These are phyloP conservation scores for Claviceps humidiphila DNA, from an alignment of 2,329 filamentous ascomycete species.

Conservation along the genomic window DNA sequence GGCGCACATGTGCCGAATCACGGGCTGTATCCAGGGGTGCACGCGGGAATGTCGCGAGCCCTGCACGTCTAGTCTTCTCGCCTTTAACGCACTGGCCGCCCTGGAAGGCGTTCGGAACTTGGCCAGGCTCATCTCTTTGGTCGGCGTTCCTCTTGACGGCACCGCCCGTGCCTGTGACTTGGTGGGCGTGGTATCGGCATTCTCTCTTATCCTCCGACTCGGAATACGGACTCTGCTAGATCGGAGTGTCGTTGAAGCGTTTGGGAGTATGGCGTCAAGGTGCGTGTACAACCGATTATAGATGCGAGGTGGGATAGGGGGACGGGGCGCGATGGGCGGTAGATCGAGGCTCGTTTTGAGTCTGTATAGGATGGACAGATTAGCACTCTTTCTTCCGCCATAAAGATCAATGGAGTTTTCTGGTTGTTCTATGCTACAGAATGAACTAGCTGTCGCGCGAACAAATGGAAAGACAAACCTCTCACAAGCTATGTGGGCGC, in stretches of 20 bases:
- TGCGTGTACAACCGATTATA: conserved; percentile 78
- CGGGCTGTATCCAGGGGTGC: conserved; percentile 56
- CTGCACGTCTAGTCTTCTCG: conserved; percentile 15
- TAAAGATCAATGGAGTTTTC: too few species aligned
- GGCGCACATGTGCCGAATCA: conserved; percentile 50
- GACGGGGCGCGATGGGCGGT: conserved; percentile 59
- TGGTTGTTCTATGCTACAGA: too few species aligned
- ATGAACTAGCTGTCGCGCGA: neutral
- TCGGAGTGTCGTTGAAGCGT: conserved; percentile 21
- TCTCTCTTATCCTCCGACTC: conserved; percentile 19
- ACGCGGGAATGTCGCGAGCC: conserved; percentile 22
- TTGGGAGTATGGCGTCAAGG: conserved; percentile 58
- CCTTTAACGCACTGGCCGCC: conserved; percentile 27
- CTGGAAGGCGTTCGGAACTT: conserved; percentile 26
- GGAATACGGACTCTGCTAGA: conserved; percentile 18
- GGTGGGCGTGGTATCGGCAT: conserved; percentile 13
- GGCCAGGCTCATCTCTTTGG: conserved; percentile 30
- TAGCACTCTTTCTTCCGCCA: neutral
- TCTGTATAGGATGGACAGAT: conserved; percentile 25
- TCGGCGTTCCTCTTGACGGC: conserved; percentile 31
- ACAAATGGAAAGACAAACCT: conserved; percentile 32
- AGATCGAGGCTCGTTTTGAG: conserved; percentile 66
- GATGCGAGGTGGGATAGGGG: conserved; percentile 64
- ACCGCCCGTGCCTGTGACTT: conserved; percentile 18
- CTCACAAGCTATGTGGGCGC: conserved; percentile 81